Base-by-base conservation (phyloP, 208 protist genomes). In the Acanthamoeba culbertsoni region DNA sequence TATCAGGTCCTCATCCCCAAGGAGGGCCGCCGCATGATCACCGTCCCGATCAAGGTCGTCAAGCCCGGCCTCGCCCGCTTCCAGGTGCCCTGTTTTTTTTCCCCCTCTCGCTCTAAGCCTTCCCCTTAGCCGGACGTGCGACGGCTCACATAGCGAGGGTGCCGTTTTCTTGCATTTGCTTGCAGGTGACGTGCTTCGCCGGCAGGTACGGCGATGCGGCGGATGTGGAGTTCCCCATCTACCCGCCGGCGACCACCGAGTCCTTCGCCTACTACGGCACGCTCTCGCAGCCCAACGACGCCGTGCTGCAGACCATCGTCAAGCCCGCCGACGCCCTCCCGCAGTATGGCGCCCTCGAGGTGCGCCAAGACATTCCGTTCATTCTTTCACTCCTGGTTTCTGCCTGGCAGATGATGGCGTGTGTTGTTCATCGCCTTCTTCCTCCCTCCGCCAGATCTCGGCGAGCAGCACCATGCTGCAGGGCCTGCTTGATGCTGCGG, bases 221-320 rank as follows among this genome's bases (percentile, higher is more conserved):
- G 35, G 55, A 90, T 26, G 82, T 90, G 8, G 53, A 90, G 55
- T 51, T 90, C 45, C 82, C 86, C 14, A 26, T 92, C 59, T 92
- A 79, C 26, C 57, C 86, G 48, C 86, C 86, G 8, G 86, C 86
- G 6, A 92, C 86, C n/a, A 62, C 86, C 4, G 86, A 92, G 86
- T 73, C 86, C 43, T 92, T 92, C 12, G 86, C 86, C 43, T 62
- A 45, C 40, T 92, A 92, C 46, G 86, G 86, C 82, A 90, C 53
- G 20, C 82, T 90, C 35, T 26, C 82, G 20, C 53, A 68, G 35
- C 35, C 31, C 28, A 46, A 16, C 35, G 82, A 90, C 37, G 82
- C 65, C 28, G 55, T 90, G 53, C 51, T 68, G 37, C 46, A 90
- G 55, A 59, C 46, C 53, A 90, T 90, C 82, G 42, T 68, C 53